Percentiles rank a stretch among this genome's conserved stretches.
These are phyloP conservation scores for Remersonia thermophila DNA, from an alignment of 2,329 filamentous ascomycete species.

Conservation along the genomic window DNA sequence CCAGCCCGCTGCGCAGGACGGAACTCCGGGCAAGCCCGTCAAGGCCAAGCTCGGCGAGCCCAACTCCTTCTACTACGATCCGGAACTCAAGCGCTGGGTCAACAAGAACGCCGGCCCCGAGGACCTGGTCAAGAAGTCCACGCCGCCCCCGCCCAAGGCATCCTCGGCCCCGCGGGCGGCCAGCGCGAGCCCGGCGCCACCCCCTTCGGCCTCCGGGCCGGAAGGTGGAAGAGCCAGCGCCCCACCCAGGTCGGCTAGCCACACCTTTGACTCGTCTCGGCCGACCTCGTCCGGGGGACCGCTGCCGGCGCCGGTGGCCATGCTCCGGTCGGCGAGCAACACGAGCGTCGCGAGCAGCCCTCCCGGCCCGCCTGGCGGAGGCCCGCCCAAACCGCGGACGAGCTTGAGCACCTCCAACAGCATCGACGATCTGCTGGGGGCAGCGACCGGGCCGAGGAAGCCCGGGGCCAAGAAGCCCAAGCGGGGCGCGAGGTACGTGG, in stretches of 20 bases:
- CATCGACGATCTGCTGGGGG: constrained; percentile 83
- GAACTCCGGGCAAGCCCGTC: constrained; percentile 53
- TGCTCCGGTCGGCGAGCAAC: constrained; percentile 37
- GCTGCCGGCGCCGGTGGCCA: constrained; percentile 23
- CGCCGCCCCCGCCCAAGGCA: constrained; percentile 67
- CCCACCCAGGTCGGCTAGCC: constrained; percentile 10
- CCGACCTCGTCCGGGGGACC: not conserved
- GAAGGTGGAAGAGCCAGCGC: constrained; percentile 20
- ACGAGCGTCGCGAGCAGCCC: constrained; percentile 31
- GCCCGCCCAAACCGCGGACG: constrained; percentile 50
- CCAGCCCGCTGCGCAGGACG: constrained; percentile 27
- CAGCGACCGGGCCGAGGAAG: constrained; percentile 58
- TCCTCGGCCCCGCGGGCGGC: constrained; percentile 36
- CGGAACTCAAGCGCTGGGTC: constrained; percentile 94
- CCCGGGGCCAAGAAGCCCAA: constrained; percentile 54
- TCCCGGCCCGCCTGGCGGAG: constrained; percentile 55
- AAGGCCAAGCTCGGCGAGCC: constrained; percentile 89
- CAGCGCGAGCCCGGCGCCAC: constrained; percentile 39
- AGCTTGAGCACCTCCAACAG: constrained; percentile 86
- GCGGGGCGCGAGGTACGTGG: constrained; percentile 81
- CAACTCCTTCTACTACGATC: constrained; percentile 86
- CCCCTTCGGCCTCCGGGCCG: constrained; percentile 16
- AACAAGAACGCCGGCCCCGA: constrained; percentile 81
- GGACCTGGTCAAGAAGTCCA: constrained; percentile 46
- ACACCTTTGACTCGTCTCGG: constrained; percentile 6